Percentiles rank a stretch among this genome's conserved stretches.
phyloP scores from a whole-genome alignment of 306 rosid species.

The Ormosia semicastrata region DNA sequence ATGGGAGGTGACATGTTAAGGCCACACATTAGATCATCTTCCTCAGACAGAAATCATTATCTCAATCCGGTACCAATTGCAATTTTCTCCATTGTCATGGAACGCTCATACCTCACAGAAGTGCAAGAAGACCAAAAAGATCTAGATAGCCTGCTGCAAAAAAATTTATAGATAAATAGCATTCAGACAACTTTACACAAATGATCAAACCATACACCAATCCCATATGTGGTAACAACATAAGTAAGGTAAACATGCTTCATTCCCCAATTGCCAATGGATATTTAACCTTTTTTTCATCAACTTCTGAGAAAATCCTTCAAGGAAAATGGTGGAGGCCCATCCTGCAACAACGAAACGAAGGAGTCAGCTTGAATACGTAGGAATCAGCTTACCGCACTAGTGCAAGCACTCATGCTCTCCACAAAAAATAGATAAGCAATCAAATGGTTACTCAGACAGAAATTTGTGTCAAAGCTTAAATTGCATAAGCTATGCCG shows the following conservation, averaged over 20 bases:
- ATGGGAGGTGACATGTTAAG: too few relatives aligned
- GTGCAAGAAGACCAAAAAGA: not conserved
- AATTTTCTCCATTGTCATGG: too few relatives aligned
- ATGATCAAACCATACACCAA: slow-evolving; percentile 32
- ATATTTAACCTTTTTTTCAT: slow-evolving; percentile 32
- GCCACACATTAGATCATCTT: too few relatives aligned
- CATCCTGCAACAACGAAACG: slow-evolving; percentile 57
- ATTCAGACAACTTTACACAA: slow-evolving; percentile 16
- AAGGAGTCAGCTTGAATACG: slow-evolving; percentile 17
- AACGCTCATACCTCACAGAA: not conserved
- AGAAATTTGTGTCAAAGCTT: not conserved
- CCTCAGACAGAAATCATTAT: too few relatives aligned
- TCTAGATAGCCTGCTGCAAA: not conserved
- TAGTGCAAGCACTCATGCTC: not conserved
- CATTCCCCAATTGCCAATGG: slow-evolving; percentile 16
- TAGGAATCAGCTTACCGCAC: not conserved
- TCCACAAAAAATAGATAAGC: not conserved
- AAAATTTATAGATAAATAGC: slow-evolving; percentile 15
- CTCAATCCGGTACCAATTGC: too few relatives aligned
- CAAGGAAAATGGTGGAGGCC: slow-evolving; percentile 59
- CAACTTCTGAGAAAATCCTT: slow-evolving; percentile 70
- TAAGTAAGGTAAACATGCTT: slow-evolving; percentile 18
- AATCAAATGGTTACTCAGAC: not conserved
- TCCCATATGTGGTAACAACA: slow-evolving; percentile 5
- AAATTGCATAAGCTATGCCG: not conserved